A percentile compares a stretch with the other conserved stretches of the same genome.
Conservation (phyloP, 345 rosid genomes). For the Brassica rapa region DNA sequence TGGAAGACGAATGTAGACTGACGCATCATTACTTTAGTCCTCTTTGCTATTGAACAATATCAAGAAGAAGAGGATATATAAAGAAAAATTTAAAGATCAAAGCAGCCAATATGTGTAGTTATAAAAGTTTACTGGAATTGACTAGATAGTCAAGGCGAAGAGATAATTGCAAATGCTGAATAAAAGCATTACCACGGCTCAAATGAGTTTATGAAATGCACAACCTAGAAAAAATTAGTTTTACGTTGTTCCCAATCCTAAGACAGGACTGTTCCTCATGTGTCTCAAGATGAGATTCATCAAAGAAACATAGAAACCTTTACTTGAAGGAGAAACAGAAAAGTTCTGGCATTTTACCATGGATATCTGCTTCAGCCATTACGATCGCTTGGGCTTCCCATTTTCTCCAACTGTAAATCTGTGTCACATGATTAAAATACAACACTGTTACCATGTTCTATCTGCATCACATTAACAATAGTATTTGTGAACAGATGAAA, state of each 20-base stretch:
- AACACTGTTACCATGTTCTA: conserved; percentile 5
- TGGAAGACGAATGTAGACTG: conserved; percentile 88
- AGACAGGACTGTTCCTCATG: not conserved
- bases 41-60: conserved; percentile 53
- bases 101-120: conserved; percentile 1
- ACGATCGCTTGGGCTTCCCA: conserved; percentile 72
- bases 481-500: not conserved
- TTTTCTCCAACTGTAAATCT: conserved; percentile 95
- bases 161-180: conserved; percentile 2
- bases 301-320: conserved; percentile 10
- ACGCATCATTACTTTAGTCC: conserved; percentile 63
- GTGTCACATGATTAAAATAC: conserved; percentile 25
- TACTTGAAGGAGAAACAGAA: not conserved
- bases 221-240: not conserved
- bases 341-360: conserved; percentile 47
- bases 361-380: conserved; percentile 55
- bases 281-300: not conserved
- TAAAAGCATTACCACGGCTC: conserved; percentile 20
- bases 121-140: not conserved
- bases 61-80: conserved; percentile 15
- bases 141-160: not conserved
- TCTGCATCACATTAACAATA: not conserved
- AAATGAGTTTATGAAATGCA: not conserved
- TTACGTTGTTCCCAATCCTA: not conserved
- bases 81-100: not conserved